Evolutionary conservation across 2,329 filamentous ascomycete species (phyloP).

Genomic region (Beauveria brongniartii): DNA sequence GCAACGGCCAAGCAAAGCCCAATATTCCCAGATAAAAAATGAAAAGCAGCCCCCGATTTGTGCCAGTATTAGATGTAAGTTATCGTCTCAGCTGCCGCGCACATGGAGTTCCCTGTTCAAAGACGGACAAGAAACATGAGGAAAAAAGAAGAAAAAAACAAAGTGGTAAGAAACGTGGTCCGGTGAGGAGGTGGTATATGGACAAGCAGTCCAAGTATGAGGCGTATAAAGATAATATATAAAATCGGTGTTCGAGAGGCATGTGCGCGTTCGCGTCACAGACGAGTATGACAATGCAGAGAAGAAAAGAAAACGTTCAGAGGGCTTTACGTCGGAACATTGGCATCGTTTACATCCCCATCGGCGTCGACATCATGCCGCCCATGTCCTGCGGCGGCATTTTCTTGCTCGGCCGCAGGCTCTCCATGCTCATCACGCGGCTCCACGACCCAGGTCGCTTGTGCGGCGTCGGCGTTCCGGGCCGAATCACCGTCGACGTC

Average conservation of each 20-base stretch:
- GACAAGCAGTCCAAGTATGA: neutral
- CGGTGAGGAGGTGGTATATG: neutral
- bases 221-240: slow-evolving; percentile 1
- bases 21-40: too few species aligned
- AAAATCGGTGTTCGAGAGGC: neutral
- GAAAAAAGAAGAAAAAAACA: neutral
- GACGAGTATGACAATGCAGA: slow-evolving; percentile 1
- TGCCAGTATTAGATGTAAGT: slow-evolving; percentile 15
- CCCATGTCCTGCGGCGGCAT: slow-evolving; percentile 24
- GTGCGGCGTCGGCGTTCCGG: slow-evolving; percentile 30
- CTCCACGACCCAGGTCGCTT: slow-evolving; percentile 33
- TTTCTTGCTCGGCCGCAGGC: slow-evolving; percentile 27
- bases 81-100: slow-evolving; percentile 10
- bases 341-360: slow-evolving; percentile 18
- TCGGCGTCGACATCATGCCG: slow-evolving; percentile 16
- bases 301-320: neutral
- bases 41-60: neutral
- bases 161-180: neutral
- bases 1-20: neutral
- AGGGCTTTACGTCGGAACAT: neutral
- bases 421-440: slow-evolving; percentile 29
- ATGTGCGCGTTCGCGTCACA: neutral
- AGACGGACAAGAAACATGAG: neutral
- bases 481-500: slow-evolving; percentile 21
- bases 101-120: neutral